A percentile compares a stretch with the other conserved stretches of the same genome.
These are phyloP conservation scores for Crithidia acanthocephali DNA, from an alignment of 208 protist species.

Conservation along the genomic window DNA sequence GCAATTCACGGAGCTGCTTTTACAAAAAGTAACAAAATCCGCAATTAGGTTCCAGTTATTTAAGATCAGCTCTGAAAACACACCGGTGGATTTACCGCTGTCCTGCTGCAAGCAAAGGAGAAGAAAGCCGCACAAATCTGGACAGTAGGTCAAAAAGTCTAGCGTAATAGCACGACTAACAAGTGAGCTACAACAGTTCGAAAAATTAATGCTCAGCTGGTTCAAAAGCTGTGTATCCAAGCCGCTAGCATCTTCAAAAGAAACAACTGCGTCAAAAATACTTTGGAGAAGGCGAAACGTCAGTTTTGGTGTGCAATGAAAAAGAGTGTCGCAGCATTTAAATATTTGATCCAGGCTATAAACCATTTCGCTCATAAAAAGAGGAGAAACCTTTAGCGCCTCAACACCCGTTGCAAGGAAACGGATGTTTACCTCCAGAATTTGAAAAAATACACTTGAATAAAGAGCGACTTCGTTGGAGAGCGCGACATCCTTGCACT, in stretches of 20 bases:
- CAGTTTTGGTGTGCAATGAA: constrained; percentile 19
- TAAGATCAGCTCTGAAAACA: constrained; percentile 20
- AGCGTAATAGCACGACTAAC: constrained; percentile 18
- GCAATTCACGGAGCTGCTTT: neutral
- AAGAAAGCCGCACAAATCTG: constrained; percentile 28
- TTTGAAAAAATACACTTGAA: constrained; percentile 24
- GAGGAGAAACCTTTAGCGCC: neutral
- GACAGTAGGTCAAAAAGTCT: constrained; percentile 20
- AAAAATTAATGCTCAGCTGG: neutral
- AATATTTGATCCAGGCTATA: neutral
- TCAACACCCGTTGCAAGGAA: constrained; percentile 12
- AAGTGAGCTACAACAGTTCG: constrained; percentile 7
- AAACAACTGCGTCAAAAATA: neutral
- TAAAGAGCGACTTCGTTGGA: constrained; percentile 30
- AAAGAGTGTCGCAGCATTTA: constrained; percentile 20
- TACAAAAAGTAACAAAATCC: constrained; percentile 20
- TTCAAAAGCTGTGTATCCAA: neutral
- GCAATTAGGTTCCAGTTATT: constrained; percentile 23
- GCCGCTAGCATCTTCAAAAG: neutral
- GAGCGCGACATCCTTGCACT: constrained; percentile 22
- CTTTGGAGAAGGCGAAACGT: constrained; percentile 13
- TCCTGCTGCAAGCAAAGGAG: constrained; percentile 15
- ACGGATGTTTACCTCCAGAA: constrained; percentile 13
- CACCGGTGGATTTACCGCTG: neutral
- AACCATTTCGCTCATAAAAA: constrained; percentile 21